Base-by-base conservation (phyloP, 1,284 basidiomycete genomes). In the Agaricales sp. region DNA sequence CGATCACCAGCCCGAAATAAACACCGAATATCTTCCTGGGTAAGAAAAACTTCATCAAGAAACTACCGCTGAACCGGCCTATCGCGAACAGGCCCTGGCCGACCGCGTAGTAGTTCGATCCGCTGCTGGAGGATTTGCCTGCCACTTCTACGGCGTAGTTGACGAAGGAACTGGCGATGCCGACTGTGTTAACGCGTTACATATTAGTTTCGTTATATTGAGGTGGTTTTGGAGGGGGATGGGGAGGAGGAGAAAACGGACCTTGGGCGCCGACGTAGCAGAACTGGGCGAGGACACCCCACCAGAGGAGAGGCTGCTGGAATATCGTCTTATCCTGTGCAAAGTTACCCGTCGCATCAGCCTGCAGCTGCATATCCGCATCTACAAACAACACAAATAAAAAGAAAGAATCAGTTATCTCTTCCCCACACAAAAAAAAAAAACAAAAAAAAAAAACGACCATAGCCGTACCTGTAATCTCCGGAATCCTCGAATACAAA, bases 261-360 rank as follows among this genome's bases (percentile, higher is more conserved):
- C 63, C 63, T 54, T 66, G 64, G 3, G 63, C 61, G n/a, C 64
- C 64, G 16, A 52, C 53, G 26, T 66, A 66, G 45, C 61, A 62
- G 50, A 66, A 66, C 45, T 66, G 63, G 2, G 64, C 63, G 30
- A 60, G 63, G 4, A 61, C 58, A 13, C 63, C 64, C 46, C 60
- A 59, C 58, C 64, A 66, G 2, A 66, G 51, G 13, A 58, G 58
- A 35, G 57, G 61, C 48, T 64, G 64, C 38, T 51, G 54, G 57
- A 58, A 56, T 55, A 66, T 63, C 11, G 59, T 54, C 44, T 61
- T 57, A 2, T 60, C 58, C 43, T 51, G 53, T 24, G 55, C 56
- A 39, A 57, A 46, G 13, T 47, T 54, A 6, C 55, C 60, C 16
- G 54, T 58, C 47, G 65, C 26, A 41, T 64, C 63, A n/a, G 63